Conservation (phyloP, 2,329 filamentous ascomycete genomes). For the Ophiostoma novo-ulmi region DNA sequence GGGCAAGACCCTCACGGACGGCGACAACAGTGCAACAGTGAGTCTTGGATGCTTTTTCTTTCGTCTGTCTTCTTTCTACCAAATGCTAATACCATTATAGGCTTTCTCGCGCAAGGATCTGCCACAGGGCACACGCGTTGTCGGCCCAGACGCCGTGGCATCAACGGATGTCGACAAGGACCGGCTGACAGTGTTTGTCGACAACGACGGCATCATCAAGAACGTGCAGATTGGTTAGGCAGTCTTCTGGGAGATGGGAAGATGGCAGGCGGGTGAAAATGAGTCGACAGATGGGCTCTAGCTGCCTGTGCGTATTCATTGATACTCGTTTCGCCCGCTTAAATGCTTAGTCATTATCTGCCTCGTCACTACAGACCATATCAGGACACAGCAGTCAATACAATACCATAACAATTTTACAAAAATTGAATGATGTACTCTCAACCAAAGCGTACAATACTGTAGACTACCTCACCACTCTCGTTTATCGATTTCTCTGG, state of each 20-base stretch:
- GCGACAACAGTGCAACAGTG: slow-evolving; percentile 50
- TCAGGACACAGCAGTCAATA: not conserved
- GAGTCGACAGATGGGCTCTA: not conserved
- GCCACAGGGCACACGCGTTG: slow-evolving; percentile 51
- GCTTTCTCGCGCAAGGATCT: slow-evolving; percentile 57
- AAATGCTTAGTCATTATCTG: not conserved
- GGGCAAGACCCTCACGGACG: slow-evolving; percentile 57
- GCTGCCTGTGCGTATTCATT: not conserved
- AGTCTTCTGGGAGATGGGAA: not conserved
- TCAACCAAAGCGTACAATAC: too few relatives aligned
- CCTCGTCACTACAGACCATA: not conserved
- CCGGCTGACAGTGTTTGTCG: slow-evolving; percentile 55
- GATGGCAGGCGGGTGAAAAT: not conserved
- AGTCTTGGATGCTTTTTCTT: not conserved
- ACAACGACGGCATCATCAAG: slow-evolving; percentile 56
- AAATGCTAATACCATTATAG: slow-evolving; percentile 35
- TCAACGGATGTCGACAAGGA: slow-evolving; percentile 53
- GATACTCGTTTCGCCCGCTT: not conserved
- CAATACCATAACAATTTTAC: not conserved
- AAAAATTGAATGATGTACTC: too few relatives aligned
- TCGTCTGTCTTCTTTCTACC: not conserved
- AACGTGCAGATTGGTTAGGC: slow-evolving; percentile 52
- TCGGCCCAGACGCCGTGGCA: slow-evolving; percentile 52
- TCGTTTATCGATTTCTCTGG: not conserved
- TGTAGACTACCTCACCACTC: not conserved